These are phyloP conservation scores for Balamuthia mandrillaris DNA, from an alignment of 208 protist genomes.

Conservation along the genomic window DNA sequence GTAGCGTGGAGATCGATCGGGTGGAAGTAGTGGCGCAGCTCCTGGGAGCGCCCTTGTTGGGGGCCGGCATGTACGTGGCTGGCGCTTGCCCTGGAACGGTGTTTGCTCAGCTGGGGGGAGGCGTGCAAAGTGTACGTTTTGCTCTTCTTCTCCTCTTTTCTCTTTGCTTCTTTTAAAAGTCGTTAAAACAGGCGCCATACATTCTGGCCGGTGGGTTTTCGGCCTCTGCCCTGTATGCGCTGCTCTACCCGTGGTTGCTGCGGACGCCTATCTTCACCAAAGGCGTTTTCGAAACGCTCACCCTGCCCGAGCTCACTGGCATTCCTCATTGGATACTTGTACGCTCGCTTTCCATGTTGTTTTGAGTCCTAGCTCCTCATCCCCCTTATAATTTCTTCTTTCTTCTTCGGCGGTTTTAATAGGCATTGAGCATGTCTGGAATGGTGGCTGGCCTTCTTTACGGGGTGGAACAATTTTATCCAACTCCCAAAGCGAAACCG, in stretches of 20 bases:
- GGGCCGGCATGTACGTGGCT: not conserved
- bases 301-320: not conserved
- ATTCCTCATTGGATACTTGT: too few species aligned
- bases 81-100: slow-evolving; percentile 2
- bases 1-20: too few species aligned
- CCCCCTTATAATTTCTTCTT: not conserved
- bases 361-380: too few species aligned
- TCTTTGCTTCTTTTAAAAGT: not conserved
- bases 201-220: not conserved
- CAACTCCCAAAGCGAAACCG: not conserved
- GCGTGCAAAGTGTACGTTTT: not conserved
- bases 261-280: not conserved
- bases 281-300: not conserved
- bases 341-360: too few species aligned
- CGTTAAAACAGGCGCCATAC: not conserved
- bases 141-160: not conserved
- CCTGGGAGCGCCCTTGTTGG: not conserved
- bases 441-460: not conserved
- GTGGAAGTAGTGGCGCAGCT: too few species aligned
- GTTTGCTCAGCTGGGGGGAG: not conserved
- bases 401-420: not conserved
- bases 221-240: not conserved
- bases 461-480: not conserved
- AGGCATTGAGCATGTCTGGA: not conserved
- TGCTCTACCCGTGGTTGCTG: not conserved